Percentiles rank a stretch among this genome's conserved stretches.
phyloP scores from a whole-genome alignment of 2,329 filamentous ascomycete species.

The Ustilaginoidea virens region DNA sequence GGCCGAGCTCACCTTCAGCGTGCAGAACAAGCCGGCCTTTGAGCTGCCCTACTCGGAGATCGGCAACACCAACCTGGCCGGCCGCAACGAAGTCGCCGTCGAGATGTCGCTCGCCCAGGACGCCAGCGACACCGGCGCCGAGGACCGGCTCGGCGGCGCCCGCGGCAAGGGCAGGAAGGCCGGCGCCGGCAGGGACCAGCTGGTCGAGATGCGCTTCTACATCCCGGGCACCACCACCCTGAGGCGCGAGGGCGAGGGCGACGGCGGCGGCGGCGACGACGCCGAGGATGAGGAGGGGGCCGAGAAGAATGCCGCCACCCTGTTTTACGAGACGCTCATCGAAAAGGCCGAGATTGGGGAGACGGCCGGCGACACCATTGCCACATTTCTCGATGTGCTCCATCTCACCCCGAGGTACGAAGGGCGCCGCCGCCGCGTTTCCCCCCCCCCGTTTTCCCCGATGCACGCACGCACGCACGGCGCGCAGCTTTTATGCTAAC shows the following conservation, averaged over 20 bases:
- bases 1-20: conserved; percentile 88
- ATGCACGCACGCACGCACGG: neutral
- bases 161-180: conserved; percentile 73
- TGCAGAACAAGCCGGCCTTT: conserved; percentile 91
- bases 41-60: conserved; percentile 96
- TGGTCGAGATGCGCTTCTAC: conserved; percentile 98
- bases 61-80: conserved; percentile 91
- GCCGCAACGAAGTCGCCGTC: conserved; percentile 93
- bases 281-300: too few relatives aligned
- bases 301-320: conserved; percentile 87
- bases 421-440: conserved; percentile 8
- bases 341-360: conserved; percentile 99
- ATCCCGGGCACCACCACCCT: conserved; percentile 81
- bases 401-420: conserved; percentile 81
- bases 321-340: conserved; percentile 98
- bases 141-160: conserved; percentile 59
- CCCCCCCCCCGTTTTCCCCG: neutral
- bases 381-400: conserved; percentile 89
- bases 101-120: conserved; percentile 73
- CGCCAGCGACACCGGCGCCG: conserved; percentile 55
- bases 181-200: conserved; percentile 74
- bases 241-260: conserved; percentile 52
- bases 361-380: conserved; percentile 95
- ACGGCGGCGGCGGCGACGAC: conserved; percentile 37
- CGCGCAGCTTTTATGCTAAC: too few relatives aligned